Evolutionary conservation across 805 yeast species (phyloP).

Genomic region (Metschnikowia chrysomelidarum): DNA sequence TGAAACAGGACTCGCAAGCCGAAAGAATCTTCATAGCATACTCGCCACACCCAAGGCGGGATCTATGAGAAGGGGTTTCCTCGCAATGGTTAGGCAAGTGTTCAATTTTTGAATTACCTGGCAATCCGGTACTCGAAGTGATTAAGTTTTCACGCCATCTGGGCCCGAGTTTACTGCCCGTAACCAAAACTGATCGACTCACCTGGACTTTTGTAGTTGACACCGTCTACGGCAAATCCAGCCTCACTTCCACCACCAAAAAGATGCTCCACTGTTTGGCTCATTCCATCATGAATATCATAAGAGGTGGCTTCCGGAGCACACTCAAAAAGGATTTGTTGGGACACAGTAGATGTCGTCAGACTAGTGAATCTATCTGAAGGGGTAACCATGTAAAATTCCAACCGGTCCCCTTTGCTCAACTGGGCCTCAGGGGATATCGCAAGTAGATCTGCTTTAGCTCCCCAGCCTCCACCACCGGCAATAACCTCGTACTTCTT

Average conservation of each 20-base stretch:
- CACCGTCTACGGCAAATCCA: slow-evolving; percentile 15
- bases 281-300: slow-evolving; percentile 3
- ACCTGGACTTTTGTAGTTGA: slow-evolving; percentile 18
- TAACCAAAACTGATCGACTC: slow-evolving; percentile 15
- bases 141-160: too few relatives aligned
- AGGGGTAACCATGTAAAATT: slow-evolving; percentile 47
- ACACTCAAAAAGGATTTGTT: slow-evolving; percentile 28
- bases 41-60: too few relatives aligned
- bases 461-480: slow-evolving; percentile 79
- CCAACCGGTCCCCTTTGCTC: slow-evolving; percentile 43
- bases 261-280: slow-evolving; percentile 13
- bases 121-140: too few relatives aligned
- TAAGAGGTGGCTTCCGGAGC: slow-evolving; percentile 30
- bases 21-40: too few relatives aligned
- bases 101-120: too few relatives aligned
- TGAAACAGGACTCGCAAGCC: too few relatives aligned
- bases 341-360: slow-evolving; percentile 9
- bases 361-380: slow-evolving; percentile 21
- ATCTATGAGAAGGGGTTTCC: too few relatives aligned
- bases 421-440: slow-evolving; percentile 56
- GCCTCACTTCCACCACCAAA: slow-evolving; percentile 21
- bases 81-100: too few relatives aligned
- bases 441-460: slow-evolving; percentile 63
- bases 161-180: slow-evolving; percentile 1
- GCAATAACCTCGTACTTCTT: slow-evolving; percentile 54